These are phyloP conservation scores for Fomitopsis schrenkii DNA, from an alignment of 1,284 basidiomycete species.

Conservation along the genomic window DNA sequence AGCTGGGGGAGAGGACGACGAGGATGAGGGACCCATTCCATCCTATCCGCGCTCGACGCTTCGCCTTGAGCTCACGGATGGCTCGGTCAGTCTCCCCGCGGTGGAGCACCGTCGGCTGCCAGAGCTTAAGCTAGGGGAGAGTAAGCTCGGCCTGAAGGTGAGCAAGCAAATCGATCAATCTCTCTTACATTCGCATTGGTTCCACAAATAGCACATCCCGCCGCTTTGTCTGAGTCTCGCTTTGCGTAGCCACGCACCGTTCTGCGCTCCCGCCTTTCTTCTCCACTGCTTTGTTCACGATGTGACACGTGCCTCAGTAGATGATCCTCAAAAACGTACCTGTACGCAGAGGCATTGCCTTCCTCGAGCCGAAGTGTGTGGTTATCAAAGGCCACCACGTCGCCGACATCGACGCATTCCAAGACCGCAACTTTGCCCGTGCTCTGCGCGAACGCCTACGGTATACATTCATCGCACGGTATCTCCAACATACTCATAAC, in stretches of 20 bases:
- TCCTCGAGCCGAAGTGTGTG: constrained; percentile 63
- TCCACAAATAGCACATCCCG: neutral
- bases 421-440: constrained; percentile 49
- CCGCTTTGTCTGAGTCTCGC: neutral
- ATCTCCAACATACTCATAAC: neutral
- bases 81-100: constrained; percentile 53
- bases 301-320: constrained; percentile 32
- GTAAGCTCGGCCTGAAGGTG: constrained; percentile 73
- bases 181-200: neutral
- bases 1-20: constrained; percentile 43
- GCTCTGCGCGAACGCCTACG: constrained; percentile 55
- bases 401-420: constrained; percentile 53
- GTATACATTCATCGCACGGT: constrained; percentile 34
- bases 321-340: constrained; percentile 59
- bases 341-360: constrained; percentile 60
- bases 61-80: constrained; percentile 64
- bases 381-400: constrained; percentile 52
- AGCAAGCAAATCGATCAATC: constrained; percentile 10
- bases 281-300: neutral
- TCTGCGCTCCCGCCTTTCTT: neutral
- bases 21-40: constrained; percentile 69
- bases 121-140: constrained; percentile 58
- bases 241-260: neutral
- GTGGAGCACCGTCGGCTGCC: constrained; percentile 64
- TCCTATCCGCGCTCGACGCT: constrained; percentile 72